Base-by-base conservation (phyloP, 2,329 filamentous ascomycete species). In the Xylaria sp. region DNA sequence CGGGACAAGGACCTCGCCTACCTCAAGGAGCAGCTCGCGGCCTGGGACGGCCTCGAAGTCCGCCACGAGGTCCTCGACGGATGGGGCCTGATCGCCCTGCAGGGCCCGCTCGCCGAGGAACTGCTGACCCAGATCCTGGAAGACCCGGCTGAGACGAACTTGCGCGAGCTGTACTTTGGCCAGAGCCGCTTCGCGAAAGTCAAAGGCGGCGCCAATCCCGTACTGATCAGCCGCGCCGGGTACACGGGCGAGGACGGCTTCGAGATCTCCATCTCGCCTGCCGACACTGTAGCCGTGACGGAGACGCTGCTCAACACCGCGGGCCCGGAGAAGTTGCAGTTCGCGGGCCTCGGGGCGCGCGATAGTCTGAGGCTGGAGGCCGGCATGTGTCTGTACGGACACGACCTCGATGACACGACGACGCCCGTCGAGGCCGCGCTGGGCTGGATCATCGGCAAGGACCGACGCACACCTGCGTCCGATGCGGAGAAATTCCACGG, bases 341-440 rank as follows among this genome's bases (percentile, higher is more conserved):
- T 97, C 54, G 94, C 95, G 1, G 96, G 96, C 3, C 87, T 99
- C 0, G 96, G 94, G 10, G 93, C 96, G 2, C 89, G 96, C 72
- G 96, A 99, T 81, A 97, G 92, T 70, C 88, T 99, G 68, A 90
- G 96, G 56, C 89, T 99, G 36, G 96, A 99, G 83, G 96, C 96
- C 0, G 96, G 96, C 69, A 97, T 99, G 95, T 99, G 96, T 81
- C 87, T 99, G n/a, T 99, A 99, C 82, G 96, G 96, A n/a, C 93
- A 98, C 82, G 96, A 99, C 80, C 88, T 99, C 44, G 90, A 97
- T 79, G 95, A 97, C 78, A 80, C 81, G n/a, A 89, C 85, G 20
- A 89, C 87, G 17, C 87, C 87, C 17, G 85, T 86, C 71, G 87
- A 89, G 80, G 87, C 81, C 38, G 83, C 80, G 15, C 83, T 89